phyloP scores from a whole-genome alignment of 164 flowering plant species.

The Magnolia sinica region DNA sequence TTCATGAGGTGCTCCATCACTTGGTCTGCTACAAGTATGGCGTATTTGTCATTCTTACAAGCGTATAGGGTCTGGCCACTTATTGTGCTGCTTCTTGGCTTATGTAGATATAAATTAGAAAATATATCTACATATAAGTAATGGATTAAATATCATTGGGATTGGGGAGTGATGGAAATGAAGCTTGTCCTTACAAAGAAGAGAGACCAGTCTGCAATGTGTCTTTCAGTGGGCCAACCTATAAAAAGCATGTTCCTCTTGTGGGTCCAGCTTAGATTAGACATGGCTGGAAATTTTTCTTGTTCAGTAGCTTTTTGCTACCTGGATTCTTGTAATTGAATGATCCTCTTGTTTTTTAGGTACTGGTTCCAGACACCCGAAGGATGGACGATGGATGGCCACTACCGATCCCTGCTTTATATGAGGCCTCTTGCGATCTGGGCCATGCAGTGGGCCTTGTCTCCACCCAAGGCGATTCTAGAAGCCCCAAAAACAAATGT shows the following conservation, averaged over 20 bases:
- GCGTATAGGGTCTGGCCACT: too few species aligned
- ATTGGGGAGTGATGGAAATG: too few species aligned
- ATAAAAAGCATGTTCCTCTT: neutral
- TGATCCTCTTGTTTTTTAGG: conserved; percentile 24
- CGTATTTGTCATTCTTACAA: too few species aligned
- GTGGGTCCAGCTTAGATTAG: neutral
- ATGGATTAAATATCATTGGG: too few species aligned
- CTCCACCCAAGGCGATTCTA: conserved; percentile 63
- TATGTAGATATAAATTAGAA: too few species aligned
- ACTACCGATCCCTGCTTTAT: conserved; percentile 75
- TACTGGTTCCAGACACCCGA: conserved; percentile 96
- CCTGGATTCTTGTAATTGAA: neutral
- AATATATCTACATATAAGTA: too few species aligned
- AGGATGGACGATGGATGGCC: conserved; percentile 84
- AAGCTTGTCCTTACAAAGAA: too few species aligned
- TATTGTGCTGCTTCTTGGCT: too few species aligned
- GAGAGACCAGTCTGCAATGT: too few species aligned
- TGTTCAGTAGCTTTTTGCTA: neutral
- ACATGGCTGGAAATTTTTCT: neutral
- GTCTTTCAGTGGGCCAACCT: neutral
- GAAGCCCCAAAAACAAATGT: conserved; percentile 68
- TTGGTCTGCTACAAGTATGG: too few species aligned
- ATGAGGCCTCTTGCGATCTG: conserved; percentile 93
- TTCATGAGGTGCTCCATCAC: too few species aligned
- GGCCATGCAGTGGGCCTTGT: conserved; percentile 89